These are phyloP conservation scores for Podospora appendiculata DNA, from an alignment of 495 filamentous ascomycete species.

Conservation along the genomic window DNA sequence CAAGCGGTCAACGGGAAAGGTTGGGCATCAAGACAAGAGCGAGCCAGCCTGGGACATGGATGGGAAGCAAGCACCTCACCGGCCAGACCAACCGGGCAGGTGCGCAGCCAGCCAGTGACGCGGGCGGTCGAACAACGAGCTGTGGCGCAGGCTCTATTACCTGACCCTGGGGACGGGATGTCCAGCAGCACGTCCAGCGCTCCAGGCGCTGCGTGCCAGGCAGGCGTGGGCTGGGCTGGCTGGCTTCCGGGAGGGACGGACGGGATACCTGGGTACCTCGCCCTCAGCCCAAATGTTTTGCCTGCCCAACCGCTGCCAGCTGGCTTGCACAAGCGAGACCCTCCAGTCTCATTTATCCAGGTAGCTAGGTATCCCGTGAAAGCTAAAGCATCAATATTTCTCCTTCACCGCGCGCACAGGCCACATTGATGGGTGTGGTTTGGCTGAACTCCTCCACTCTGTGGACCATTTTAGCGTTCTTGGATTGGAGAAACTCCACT, in stretches of 20 bases:
- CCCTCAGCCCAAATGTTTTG: slow-evolving; percentile 5
- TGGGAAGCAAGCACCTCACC: too few species aligned
- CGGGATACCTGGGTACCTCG: neutral
- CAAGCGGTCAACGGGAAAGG: slow-evolving; percentile 25
- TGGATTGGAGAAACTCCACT: neutral
- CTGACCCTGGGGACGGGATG: neutral
- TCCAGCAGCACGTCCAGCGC: neutral
- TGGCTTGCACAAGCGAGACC: slow-evolving; percentile 7
- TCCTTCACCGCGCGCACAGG: slow-evolving; percentile 10
- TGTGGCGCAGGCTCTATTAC: too few species aligned
- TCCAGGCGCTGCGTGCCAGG: too few species aligned
- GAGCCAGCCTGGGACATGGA: slow-evolving; percentile 1
- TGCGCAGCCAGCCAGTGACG: too few species aligned
- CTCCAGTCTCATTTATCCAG: slow-evolving; percentile 19
- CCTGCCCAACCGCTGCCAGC: slow-evolving; percentile 23
- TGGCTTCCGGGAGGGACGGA: neutral
- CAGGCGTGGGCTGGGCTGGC: neutral
- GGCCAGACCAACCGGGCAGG: too few species aligned
- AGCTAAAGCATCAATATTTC: slow-evolving; percentile 12
- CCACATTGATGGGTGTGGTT: neutral
- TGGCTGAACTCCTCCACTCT: neutral
- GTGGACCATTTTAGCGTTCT: neutral
- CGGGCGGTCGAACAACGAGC: too few species aligned
- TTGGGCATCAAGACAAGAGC: slow-evolving; percentile 24
- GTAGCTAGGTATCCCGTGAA: too few species aligned